Evolutionary conservation across 352 stramenopile genomes (phyloP).

Genomic region (Phytophthora podocarpi): DNA sequence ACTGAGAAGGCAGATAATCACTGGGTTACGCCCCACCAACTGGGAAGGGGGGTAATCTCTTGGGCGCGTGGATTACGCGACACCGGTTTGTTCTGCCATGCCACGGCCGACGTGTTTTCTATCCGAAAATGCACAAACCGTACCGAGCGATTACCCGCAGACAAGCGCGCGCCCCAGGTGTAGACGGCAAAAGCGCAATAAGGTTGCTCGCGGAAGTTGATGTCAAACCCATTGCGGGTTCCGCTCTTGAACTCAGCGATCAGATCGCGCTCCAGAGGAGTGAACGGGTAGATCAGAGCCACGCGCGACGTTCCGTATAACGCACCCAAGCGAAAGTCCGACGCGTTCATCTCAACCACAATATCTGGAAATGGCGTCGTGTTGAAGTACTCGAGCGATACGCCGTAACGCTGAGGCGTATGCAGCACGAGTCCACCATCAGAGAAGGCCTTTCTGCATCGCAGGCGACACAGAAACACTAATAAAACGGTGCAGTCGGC

Average conservation of each 20-base stretch:
- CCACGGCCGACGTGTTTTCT: slow-evolving; percentile 17
- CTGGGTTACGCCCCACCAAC: too few species aligned
- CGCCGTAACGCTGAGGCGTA: slow-evolving; percentile 1
- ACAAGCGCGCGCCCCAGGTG: background rate
- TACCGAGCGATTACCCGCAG: too few species aligned
- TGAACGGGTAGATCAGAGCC: background rate
- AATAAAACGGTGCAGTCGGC: background rate
- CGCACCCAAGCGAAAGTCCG: slow-evolving; percentile 11
- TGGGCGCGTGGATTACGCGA: slow-evolving; percentile 13
- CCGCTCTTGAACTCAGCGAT: background rate
- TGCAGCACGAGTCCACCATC: slow-evolving; percentile 20
- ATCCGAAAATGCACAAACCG: slow-evolving; percentile 12
- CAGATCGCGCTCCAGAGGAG: background rate
- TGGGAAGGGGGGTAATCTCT: too few species aligned
- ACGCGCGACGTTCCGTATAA: background rate
- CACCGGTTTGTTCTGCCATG: background rate
- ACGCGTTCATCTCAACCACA: too few species aligned
- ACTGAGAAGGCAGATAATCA: background rate
- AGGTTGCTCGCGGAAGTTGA: slow-evolving; percentile 23
- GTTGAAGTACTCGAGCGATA: slow-evolving; percentile 10
- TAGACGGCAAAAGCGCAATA: slow-evolving; percentile 4
- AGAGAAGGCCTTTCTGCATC: slow-evolving; percentile 13
- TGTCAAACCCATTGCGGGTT: slow-evolving; percentile 5
- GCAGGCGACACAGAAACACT: background rate
- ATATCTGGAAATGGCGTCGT: background rate